Evolutionary conservation across 306 rosid genomes (phyloP).

Genomic region (Luffa acutangula): DNA sequence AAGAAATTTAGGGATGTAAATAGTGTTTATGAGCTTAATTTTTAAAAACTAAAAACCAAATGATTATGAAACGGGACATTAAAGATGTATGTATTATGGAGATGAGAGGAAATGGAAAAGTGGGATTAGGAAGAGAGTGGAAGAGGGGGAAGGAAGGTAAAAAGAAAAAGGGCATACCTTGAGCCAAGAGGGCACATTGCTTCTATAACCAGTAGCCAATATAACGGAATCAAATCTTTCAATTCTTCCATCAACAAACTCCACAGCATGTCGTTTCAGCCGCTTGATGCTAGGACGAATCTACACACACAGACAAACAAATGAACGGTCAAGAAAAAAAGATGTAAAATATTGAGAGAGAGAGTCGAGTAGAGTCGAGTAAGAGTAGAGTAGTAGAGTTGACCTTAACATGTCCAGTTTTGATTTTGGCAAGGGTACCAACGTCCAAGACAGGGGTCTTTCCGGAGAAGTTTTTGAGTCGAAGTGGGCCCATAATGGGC

Average conservation of each 20-base stretch:
- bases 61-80: too few relatives aligned
- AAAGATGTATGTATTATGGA: too few relatives aligned
- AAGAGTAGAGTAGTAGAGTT: too few relatives aligned
- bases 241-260: slow-evolving; percentile 54
- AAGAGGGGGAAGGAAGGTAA: neutral
- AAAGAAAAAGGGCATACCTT: slow-evolving; percentile 34
- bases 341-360: too few relatives aligned
- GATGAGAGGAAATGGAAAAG: too few relatives aligned
- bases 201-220: slow-evolving; percentile 95
- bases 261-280: slow-evolving; percentile 56
- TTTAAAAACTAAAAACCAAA: too few relatives aligned
- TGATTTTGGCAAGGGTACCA: slow-evolving; percentile 92
- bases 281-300: slow-evolving; percentile 66
- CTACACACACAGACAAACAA: slow-evolving; percentile 22
- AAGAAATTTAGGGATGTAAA: too few relatives aligned
- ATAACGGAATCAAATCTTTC: slow-evolving; percentile 77
- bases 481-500: slow-evolving; percentile 82
- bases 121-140: neutral
- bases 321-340: neutral
- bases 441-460: slow-evolving; percentile 96
- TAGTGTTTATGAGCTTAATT: too few relatives aligned
- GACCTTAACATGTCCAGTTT: slow-evolving; percentile 81
- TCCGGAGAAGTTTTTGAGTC: slow-evolving; percentile 79
- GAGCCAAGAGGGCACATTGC: slow-evolving; percentile 96
- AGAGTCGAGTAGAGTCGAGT: too few relatives aligned